A percentile compares a stretch with the other conserved stretches of the same genome.
Conservation (phyloP, 2,329 filamentous ascomycete genomes). For the Aspergillus bombycis region DNA sequence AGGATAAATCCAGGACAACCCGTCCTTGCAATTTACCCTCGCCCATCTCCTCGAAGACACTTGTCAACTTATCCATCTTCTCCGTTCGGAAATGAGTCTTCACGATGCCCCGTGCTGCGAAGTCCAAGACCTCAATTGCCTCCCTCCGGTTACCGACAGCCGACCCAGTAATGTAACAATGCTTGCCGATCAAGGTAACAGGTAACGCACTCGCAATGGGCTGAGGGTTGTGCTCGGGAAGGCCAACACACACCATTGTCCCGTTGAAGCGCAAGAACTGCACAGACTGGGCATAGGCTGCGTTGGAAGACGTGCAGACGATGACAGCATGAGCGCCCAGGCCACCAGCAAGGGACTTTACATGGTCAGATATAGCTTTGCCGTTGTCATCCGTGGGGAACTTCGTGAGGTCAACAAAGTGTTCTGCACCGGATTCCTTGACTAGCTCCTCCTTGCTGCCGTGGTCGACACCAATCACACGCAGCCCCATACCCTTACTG, state of each 20-base stretch:
- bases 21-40: conserved; percentile 49
- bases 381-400: conserved; percentile 52
- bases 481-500: conserved; percentile 61
- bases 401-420: conserved; percentile 65
- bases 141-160: conserved; percentile 56
- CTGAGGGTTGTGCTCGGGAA: conserved; percentile 51
- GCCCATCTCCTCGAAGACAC: conserved; percentile 51
- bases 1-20: conserved; percentile 51
- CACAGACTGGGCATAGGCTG: conserved; percentile 54
- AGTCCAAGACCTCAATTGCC: conserved; percentile 53
- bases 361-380: conserved; percentile 54
- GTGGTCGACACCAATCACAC: conserved; percentile 68
- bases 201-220: conserved; percentile 53
- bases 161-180: conserved; percentile 53
- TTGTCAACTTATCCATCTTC: conserved; percentile 52
- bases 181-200: conserved; percentile 43
- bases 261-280: conserved; percentile 54
- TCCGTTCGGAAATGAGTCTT: conserved; percentile 50
- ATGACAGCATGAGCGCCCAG: conserved; percentile 64
- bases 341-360: conserved; percentile 60
- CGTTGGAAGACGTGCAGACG: conserved; percentile 57
- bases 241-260: conserved; percentile 56
- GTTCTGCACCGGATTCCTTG: conserved; percentile 64
- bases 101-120: conserved; percentile 52
- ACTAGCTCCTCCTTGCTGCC: conserved; percentile 63